Evolutionary conservation across 202 grass and related monocot species (phyloP).

Genomic region (Carex sylvatica): DNA sequence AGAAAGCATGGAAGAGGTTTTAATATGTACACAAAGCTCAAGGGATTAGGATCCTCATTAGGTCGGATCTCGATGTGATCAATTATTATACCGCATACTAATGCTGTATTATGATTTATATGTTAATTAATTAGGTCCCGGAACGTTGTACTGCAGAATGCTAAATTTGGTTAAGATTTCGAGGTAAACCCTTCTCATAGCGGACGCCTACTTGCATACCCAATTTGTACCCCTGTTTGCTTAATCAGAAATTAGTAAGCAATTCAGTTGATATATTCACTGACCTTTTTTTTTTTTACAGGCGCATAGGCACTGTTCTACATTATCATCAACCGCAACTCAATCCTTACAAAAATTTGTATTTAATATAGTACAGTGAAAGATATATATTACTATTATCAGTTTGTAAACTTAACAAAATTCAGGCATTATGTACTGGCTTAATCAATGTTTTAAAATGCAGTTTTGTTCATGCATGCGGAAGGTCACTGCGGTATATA

Average conservation of each 20-base stretch:
- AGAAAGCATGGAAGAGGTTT: conserved; percentile 8
- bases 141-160: conserved; percentile 16
- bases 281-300: background rate
- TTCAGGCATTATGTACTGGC: too few species aligned
- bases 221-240: background rate
- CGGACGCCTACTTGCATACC: background rate
- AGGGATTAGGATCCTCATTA: conserved; percentile 11
- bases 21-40: conserved; percentile 17
- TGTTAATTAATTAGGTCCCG: background rate
- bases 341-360: background rate
- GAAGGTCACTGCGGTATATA: too few species aligned
- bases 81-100: background rate
- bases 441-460: too few species aligned
- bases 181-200: background rate
- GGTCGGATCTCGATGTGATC: conserved; percentile 16
- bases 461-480: too few species aligned
- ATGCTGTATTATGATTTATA: background rate
- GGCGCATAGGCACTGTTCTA: too few species aligned
- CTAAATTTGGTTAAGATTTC: conserved; percentile 23
- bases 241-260: too few species aligned
- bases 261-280: background rate
- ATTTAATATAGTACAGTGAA: background rate
- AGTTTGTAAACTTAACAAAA: too few species aligned
- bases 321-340: too few species aligned
- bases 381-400: too few species aligned